Evolutionary conservation across 768 basidiomycete species (phyloP).

Genomic region (Rhizopogon vinicolor): DNA sequence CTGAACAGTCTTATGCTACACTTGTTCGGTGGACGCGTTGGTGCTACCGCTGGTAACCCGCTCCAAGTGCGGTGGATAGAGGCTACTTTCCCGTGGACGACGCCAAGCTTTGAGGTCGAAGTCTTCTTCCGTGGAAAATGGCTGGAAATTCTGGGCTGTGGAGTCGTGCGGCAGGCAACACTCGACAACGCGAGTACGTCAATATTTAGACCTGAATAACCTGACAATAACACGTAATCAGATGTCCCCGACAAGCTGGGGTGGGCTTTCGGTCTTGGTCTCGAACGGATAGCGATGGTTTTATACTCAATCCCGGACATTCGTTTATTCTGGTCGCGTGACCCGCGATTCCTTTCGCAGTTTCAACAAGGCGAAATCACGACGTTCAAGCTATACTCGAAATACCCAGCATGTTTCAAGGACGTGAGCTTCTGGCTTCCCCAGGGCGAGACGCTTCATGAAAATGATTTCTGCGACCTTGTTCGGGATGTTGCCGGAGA

Average conservation of each 20-base stretch:
- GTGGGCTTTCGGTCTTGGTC: conserved; percentile 97
- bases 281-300: conserved; percentile 98
- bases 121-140: conserved; percentile 95
- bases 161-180: conserved; percentile 87
- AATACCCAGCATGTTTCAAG: conserved; percentile 89
- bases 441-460: conserved; percentile 57
- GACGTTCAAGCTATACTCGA: conserved; percentile 87
- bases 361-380: conserved; percentile 75
- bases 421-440: conserved; percentile 94
- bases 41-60: conserved; percentile 55
- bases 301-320: conserved; percentile 97
- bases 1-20: conserved; percentile 81
- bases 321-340: conserved; percentile 93
- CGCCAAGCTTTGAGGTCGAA: conserved; percentile 97
- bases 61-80: conserved; percentile 95
- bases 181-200: conserved; percentile 79
- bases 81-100: conserved; percentile 97
- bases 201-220: background rate
- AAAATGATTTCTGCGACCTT: conserved; percentile 96
- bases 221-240: conserved; percentile 22
- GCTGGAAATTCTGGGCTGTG: conserved; percentile 94
- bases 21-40: conserved; percentile 66
- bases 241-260: conserved; percentile 82
- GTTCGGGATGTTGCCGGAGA: conserved; percentile 93
- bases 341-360: conserved; percentile 83